Conservation (phyloP, 164 flowering plant genomes). For the Stephania japonica region DNA sequence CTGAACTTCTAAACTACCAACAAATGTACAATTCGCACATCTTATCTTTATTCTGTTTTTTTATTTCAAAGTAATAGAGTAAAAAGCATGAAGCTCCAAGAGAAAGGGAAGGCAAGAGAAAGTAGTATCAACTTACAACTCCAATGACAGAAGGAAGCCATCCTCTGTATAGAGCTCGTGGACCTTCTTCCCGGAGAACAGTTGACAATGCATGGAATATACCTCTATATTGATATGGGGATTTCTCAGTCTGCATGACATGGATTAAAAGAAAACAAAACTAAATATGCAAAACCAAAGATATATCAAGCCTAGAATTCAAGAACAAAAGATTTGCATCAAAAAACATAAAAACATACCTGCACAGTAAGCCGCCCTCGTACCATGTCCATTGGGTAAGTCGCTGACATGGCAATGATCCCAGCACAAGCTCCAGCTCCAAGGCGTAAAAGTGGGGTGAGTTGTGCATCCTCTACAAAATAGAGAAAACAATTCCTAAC, state of each 20-base stretch:
- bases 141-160: slow-evolving; percentile 99
- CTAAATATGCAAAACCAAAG: neutral
- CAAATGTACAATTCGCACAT: too few relatives aligned
- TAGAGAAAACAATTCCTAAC: neutral
- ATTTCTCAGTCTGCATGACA: slow-evolving; percentile 64
- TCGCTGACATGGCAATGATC: slow-evolving; percentile 98
- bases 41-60: too few relatives aligned
- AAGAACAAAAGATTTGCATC: neutral
- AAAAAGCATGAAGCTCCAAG: too few relatives aligned
- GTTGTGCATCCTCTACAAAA: slow-evolving; percentile 75
- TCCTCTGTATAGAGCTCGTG: slow-evolving; percentile 84
- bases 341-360: slow-evolving; percentile 34
- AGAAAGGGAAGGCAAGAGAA: too few relatives aligned
- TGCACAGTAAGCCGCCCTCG: slow-evolving; percentile 95
- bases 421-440: slow-evolving; percentile 99
- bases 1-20: too few relatives aligned
- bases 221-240: slow-evolving; percentile 86
- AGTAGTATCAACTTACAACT: slow-evolving; percentile 54
- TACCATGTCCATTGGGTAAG: slow-evolving; percentile 97
- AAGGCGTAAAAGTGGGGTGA: slow-evolving; percentile 85
- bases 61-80: too few relatives aligned
- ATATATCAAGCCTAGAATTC: neutral
- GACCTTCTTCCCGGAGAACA: slow-evolving; percentile 79
- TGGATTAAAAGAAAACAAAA: neutral
- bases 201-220: slow-evolving; percentile 79